Conservation (phyloP, 2,329 filamentous ascomycete genomes). For the Cercospora sp. region DNA sequence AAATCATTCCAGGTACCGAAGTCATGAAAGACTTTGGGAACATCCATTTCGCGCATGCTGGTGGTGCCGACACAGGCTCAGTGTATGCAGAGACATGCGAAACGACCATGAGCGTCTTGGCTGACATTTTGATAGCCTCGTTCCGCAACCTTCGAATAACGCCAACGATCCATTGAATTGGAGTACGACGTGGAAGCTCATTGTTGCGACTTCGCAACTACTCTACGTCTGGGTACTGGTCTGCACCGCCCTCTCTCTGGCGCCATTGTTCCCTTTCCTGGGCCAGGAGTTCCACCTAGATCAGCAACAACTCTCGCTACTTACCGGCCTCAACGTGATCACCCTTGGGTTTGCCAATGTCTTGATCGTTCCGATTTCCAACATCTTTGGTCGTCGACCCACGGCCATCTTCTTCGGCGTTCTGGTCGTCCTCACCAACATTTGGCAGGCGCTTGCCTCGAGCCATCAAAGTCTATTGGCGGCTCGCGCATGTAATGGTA, state of each 20-base stretch:
- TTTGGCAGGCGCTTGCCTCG: slow-evolving; percentile 48
- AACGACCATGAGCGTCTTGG: not conserved
- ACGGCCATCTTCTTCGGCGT: slow-evolving; percentile 44
- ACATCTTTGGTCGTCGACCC: slow-evolving; percentile 47
- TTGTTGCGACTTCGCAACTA: slow-evolving; percentile 42
- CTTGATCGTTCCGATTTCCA: slow-evolving; percentile 47
- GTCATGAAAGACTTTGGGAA: slow-evolving; percentile 35
- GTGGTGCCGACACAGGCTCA: slow-evolving; percentile 29
- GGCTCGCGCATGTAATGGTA: slow-evolving; percentile 46
- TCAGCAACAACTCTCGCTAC: slow-evolving; percentile 43
- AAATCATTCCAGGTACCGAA: slow-evolving; percentile 36
- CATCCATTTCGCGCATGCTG: slow-evolving; percentile 33
- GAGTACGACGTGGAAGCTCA: slow-evolving; percentile 35
- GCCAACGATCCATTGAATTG: slow-evolving; percentile 35
- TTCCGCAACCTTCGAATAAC: slow-evolving; percentile 33
- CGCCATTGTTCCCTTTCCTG: slow-evolving; percentile 47
- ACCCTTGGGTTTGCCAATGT: slow-evolving; percentile 49
- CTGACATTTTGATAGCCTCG: slow-evolving; percentile 24
- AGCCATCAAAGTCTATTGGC: slow-evolving; percentile 46
- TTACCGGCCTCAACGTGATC: slow-evolving; percentile 48
- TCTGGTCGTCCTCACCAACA: slow-evolving; percentile 44
- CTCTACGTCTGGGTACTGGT: slow-evolving; percentile 48
- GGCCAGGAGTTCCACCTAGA: slow-evolving; percentile 44
- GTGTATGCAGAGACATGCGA: slow-evolving; percentile 26
- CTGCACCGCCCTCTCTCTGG: slow-evolving; percentile 46